phyloP scores from a whole-genome alignment of 2,329 filamentous ascomycete genomes.

The Ampelomyces quisqualis region DNA sequence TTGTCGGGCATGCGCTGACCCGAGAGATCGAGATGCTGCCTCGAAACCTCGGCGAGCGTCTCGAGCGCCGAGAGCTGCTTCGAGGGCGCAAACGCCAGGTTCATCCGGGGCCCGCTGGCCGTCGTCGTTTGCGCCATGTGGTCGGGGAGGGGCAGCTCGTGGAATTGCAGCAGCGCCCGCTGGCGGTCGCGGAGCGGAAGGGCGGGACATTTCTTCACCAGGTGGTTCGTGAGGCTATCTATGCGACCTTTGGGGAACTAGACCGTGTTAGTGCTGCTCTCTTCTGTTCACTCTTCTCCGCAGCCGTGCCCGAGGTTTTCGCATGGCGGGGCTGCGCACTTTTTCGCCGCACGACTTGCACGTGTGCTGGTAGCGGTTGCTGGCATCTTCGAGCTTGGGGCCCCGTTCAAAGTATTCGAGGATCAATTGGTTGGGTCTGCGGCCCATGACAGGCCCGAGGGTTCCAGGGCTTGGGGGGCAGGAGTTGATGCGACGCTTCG shows the following conservation, averaged over 20 bases:
- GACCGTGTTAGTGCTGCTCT: slow-evolving; percentile 16
- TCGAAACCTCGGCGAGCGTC: slow-evolving; percentile 83
- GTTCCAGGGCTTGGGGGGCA: slow-evolving; percentile 1
- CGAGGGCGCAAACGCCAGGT: slow-evolving; percentile 47
- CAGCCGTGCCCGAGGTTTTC: slow-evolving; percentile 11
- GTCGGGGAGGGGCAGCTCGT: slow-evolving; percentile 61
- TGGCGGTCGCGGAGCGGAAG: slow-evolving; percentile 73
- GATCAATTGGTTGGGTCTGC: slow-evolving; percentile 81
- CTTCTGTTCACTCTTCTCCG: slow-evolving; percentile 6
- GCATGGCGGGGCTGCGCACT: slow-evolving; percentile 31
- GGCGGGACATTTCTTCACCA: slow-evolving; percentile 83
- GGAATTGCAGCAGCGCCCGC: slow-evolving; percentile 70
- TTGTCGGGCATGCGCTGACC: slow-evolving; percentile 46
- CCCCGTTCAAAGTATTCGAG: slow-evolving; percentile 86
- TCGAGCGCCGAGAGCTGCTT: slow-evolving; percentile 76
- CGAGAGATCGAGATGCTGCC: slow-evolving; percentile 64
- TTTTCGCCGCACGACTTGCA: slow-evolving; percentile 86
- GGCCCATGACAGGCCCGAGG: slow-evolving; percentile 62
- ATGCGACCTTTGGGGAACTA: slow-evolving; percentile 83
- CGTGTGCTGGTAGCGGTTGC: slow-evolving; percentile 88
- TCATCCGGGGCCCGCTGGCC: slow-evolving; percentile 27
- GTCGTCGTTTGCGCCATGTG: slow-evolving; percentile 29
- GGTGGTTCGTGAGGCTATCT: slow-evolving; percentile 76
- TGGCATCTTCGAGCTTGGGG: slow-evolving; percentile 81
- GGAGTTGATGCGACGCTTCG: slow-evolving; percentile 6